phyloP scores from a whole-genome alignment of 495 filamentous ascomycete genomes.

The Aspergillus cristatus region DNA sequence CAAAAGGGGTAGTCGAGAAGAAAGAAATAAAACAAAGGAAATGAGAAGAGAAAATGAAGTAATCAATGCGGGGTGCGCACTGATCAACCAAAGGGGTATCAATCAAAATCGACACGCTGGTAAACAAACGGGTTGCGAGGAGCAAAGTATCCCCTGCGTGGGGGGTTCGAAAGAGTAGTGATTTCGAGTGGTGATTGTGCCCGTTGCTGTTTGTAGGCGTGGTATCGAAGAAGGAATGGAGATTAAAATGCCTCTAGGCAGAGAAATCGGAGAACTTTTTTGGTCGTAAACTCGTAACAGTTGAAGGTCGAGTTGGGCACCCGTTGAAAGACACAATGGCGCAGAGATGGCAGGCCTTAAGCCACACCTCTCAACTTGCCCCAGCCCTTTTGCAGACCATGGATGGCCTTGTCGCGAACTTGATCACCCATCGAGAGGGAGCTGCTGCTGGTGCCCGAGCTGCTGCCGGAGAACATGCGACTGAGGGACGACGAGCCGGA shows the following conservation, averaged over 20 bases:
- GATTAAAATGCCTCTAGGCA: neutral
- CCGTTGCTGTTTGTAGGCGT: too few species aligned
- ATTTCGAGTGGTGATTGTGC: too few species aligned
- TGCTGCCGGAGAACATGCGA: constrained; percentile 32
- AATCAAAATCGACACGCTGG: too few species aligned
- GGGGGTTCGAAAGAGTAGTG: too few species aligned
- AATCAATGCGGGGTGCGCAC: too few species aligned
- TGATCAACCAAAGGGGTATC: too few species aligned
- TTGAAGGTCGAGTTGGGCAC: neutral
- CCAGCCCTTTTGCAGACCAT: constrained; percentile 37
- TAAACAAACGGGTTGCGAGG: too few species aligned
- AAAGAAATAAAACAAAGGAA: too few species aligned
- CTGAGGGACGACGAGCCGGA: constrained; percentile 9
- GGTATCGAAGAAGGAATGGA: neutral
- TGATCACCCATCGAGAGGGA: constrained; percentile 30
- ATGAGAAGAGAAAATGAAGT: too few species aligned
- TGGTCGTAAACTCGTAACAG: too few species aligned
- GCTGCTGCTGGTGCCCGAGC: constrained; percentile 29
- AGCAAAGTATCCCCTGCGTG: too few species aligned
- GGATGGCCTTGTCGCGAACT: constrained; percentile 31
- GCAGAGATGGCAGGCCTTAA: constrained; percentile 13
- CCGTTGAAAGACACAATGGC: constrained; percentile 6
- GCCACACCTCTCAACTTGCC: constrained; percentile 34
- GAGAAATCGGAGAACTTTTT: neutral
- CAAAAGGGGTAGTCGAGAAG: too few species aligned